Evolutionary conservation across 257 asterid genomes (phyloP).

Genomic region (Ophiorrhiza pumila): DNA sequence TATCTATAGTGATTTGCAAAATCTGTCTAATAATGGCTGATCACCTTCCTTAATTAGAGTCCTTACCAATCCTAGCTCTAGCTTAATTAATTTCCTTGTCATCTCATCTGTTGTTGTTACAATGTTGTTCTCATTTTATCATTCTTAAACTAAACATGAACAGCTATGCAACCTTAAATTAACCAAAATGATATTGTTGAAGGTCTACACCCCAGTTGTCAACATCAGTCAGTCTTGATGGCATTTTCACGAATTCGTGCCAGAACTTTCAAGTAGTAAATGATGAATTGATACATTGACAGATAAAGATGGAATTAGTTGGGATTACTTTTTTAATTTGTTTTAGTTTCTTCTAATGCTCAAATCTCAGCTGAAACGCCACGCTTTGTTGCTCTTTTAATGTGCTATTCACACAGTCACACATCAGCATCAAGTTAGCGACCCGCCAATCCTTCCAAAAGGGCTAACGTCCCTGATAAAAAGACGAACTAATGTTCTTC

Average conservation of each 20-base stretch:
- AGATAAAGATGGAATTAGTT: conserved; percentile 1
- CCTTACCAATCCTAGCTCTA: neutral
- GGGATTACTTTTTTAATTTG: neutral
- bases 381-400: conserved; percentile 11
- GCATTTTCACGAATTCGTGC: conserved; percentile 20
- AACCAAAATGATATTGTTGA: conserved; percentile 16
- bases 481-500: conserved; percentile 16
- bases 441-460: conserved; percentile 17
- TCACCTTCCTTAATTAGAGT: neutral
- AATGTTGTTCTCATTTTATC: conserved; percentile 22
- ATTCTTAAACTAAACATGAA: neutral
- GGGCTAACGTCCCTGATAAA: no score
- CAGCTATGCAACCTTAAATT: conserved; percentile 18
- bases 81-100: neutral
- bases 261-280: neutral
- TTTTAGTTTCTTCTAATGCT: neutral
- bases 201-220: conserved; percentile 6
- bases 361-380: conserved; percentile 32
- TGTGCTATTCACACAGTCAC: neutral
- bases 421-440: conserved; percentile 31
- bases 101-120: conserved; percentile 30
- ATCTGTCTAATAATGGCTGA: conserved; percentile 1
- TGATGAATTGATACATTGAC: neutral
- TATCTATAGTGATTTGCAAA: conserved; percentile 1
- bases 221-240: conserved; percentile 8